Base-by-base conservation (phyloP, 345 rosid species). In the Chamaenerion angustifolium region DNA sequence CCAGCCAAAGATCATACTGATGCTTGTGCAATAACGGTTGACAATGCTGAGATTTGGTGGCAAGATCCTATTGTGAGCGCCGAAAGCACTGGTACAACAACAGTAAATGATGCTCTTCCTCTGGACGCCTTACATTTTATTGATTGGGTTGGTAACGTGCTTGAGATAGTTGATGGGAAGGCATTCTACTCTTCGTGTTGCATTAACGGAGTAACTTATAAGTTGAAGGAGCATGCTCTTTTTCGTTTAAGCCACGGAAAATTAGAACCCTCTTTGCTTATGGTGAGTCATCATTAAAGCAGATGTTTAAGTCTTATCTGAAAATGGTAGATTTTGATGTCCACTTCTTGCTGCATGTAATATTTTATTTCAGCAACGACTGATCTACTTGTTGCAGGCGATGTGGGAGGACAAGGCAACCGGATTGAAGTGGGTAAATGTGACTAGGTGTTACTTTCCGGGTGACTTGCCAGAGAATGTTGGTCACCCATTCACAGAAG, bases 391-490 rank as follows among this genome's bases (percentile, higher is more conserved):
- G 13, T 57, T 55, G 52, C 78, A 82, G 92, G 64, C 68, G 27
- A 82, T 82, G 87, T 82, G 87, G 87, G 82, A 79, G 68, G 87
- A 82, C 58, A 16, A 35, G 19, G 56, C 57, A 56, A 71, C 71
- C 37, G 82, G 83, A 21, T 68, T 63, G 51, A 82, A 73, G 68
- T 82, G 81, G 79, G 76, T 79, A 50, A 55, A 54, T 61, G 71
- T 75, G 16, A 67, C 58, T 45, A 75, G 66, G 70, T 82, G 79
- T 64, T 79, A 70, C 69, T 79, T 74, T 69, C 86, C 86, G n/a
- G 59, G 57, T 46, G 81, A 79, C 68, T 75, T 82, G 61, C 90
- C 81, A 1, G 70, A 72, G 60, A 75, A 68, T 48, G 83, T 72
- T 40, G 76, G 74, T 49, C 71, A 56, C 52, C 90, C 86, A 47